Percentiles rank a stretch among this genome's conserved stretches.
phyloP scores from a whole-genome alignment of 345 rosid genomes.

The Punica granatum region DNA sequence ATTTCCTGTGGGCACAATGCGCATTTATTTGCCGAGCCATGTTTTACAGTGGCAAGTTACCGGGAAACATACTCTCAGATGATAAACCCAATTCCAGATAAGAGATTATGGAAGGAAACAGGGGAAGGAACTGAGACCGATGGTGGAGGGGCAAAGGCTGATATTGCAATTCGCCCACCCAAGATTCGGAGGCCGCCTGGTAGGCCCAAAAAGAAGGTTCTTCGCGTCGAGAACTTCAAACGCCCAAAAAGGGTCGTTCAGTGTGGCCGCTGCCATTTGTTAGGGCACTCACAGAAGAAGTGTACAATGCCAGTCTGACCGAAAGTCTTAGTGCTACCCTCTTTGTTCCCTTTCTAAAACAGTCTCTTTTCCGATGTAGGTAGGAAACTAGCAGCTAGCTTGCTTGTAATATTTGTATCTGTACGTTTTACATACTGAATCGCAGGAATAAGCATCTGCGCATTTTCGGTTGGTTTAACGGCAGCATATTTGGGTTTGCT shows the following conservation, averaged over 20 bases:
- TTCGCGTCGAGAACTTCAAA: slow-evolving; percentile 85
- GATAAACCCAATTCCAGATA: slow-evolving; percentile 57
- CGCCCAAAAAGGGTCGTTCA: slow-evolving; percentile 95
- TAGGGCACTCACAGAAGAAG: slow-evolving; percentile 99
- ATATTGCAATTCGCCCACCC: slow-evolving; percentile 63
- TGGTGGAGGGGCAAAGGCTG: slow-evolving; percentile 47
- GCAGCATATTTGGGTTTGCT: not conserved
- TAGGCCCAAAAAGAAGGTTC: slow-evolving; percentile 93
- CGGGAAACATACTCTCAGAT: slow-evolving; percentile 71
- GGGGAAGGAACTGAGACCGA: slow-evolving; percentile 23
- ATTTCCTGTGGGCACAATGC: slow-evolving; percentile 83
- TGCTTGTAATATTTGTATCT: not conserved
- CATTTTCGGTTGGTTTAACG: not conserved
- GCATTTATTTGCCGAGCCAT: slow-evolving; percentile 70
- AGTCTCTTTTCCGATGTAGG: not conserved
- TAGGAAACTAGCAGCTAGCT: not conserved
- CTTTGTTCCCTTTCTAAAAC: not conserved
- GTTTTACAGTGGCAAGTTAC: slow-evolving; percentile 71
- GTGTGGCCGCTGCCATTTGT: slow-evolving; percentile 94
- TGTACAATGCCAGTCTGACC: slow-evolving; percentile 76
- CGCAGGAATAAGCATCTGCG: not conserved
- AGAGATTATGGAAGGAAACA: slow-evolving; percentile 48
- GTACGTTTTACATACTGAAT: not conserved
- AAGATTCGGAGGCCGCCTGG: slow-evolving; percentile 98
- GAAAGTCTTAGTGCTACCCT: not conserved